Percentiles rank a stretch among this genome's conserved stretches.
Evolutionary conservation across 108 stramenopile species (phyloP).

Genomic region (Skeletonema tropicum): DNA sequence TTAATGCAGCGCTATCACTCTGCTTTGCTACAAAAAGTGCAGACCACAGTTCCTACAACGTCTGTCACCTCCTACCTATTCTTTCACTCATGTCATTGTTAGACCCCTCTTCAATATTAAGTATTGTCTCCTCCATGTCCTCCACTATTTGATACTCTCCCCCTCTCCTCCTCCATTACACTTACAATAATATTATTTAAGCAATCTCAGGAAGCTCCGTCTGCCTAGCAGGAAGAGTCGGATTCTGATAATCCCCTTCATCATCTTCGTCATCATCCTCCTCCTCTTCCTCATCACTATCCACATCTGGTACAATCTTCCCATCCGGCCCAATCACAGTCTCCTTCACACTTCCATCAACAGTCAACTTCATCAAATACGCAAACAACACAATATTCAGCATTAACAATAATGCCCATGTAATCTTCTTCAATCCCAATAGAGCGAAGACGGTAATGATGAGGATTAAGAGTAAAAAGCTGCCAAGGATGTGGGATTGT

Average conservation of each 20-base stretch:
- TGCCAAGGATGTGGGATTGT: conserved; percentile 77
- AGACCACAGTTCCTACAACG: no score
- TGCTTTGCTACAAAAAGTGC: no score
- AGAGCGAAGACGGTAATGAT: conserved; percentile 79
- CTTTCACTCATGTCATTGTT: no score
- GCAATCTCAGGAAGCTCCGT: no score
- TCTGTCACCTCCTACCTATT: no score
- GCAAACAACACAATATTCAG: conserved; percentile 80
- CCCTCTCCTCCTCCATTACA: no score
- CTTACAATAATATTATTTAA: no score
- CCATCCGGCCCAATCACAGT: conserved; percentile 86
- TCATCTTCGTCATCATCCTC: no score
- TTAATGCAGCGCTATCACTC: no score
- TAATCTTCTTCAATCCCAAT: conserved; percentile 77
- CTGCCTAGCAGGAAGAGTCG: conserved; percentile 9
- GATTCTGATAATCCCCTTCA: conserved; percentile 23
- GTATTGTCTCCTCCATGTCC: no score
- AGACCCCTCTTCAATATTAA: no score
- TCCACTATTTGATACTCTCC: no score
- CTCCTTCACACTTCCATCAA: conserved; percentile 73
- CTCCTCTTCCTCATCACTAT: conserved; percentile 43
- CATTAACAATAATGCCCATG: conserved; percentile 75
- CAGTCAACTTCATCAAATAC: conserved; percentile 86
- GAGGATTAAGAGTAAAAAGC: conserved; percentile 67
- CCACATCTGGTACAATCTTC: conserved; percentile 35